Base-by-base conservation (phyloP, 148 eudicot genomes). In the Dysphania ambrosioides region DNA sequence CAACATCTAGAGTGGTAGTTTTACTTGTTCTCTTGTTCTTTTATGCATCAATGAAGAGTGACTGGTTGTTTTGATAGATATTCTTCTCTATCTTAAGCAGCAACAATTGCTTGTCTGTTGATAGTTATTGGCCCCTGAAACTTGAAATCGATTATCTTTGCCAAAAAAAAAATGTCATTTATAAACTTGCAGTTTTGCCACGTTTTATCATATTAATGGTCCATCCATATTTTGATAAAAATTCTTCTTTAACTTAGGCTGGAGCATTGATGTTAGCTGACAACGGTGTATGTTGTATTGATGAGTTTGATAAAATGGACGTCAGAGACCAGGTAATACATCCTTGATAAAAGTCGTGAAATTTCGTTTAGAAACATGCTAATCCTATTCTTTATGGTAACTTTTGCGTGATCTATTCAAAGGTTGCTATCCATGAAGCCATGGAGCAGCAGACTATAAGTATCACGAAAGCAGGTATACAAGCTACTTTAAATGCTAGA, bases 371-470 rank as follows among this genome's bases (percentile, higher is more conserved):
- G 2, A 71, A 42, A 26, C 41, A 23, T 49, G 34, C 32, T 34
- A 23, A n/a, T 60, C 15, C 2, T 67, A 38, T 75, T 71, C 9
- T n/a, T 30, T 61, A 35, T 31, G 61, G 41, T 71, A 24, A 74
- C 65, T 63, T 77, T 61, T 77, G 21, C 31, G 24, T 32, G 65
- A 74, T 80, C 40, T 27, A 44, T 61, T 38, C 68, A 31, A 71
- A 95, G 99, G 99, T 95, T 78, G 99, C 99, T 72, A 95, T 95
- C 81, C 99, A 95, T 73, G 99, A 95, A 92, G 99, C 99, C 26
- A 95, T 95, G 99, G 99, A 95, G 72, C 99, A 95, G 78, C 99
- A 95, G 82, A 95, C 99, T 7, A 95, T 95, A 76, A 95, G 99
- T 85, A 95, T 95, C 38, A 95, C 99, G 30, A 95, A 95, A 85